Percentiles rank a stretch among this genome's conserved stretches.
Conservation (phyloP, 2,329 filamentous ascomycete species). For the Chrysoporthe austroafricana region DNA sequence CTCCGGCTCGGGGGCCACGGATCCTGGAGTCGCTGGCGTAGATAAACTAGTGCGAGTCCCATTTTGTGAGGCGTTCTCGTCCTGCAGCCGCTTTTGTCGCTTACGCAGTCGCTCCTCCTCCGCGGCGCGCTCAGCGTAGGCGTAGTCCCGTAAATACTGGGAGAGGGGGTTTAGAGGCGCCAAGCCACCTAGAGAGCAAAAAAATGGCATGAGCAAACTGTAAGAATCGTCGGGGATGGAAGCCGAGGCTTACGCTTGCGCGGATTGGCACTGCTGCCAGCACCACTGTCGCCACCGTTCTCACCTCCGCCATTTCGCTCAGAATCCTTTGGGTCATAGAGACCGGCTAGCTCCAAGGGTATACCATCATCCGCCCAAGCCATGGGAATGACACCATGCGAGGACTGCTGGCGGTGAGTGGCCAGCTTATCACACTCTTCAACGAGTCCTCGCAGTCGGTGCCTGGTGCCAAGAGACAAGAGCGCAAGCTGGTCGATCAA, state of each 20-base stretch:
- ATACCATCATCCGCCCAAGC: conserved; percentile 76
- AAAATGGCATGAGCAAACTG: conserved; percentile 19
- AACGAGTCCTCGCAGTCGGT: conserved; percentile 74
- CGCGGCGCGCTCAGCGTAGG: conserved; percentile 67
- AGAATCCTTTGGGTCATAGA: conserved; percentile 28
- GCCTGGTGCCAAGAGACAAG: conserved; percentile 80
- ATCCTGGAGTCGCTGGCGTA: conserved; percentile 64
- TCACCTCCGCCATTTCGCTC: conserved; percentile 38
- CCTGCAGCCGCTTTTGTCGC: conserved; percentile 62
- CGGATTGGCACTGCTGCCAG: conserved; percentile 57
- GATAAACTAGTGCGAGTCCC: conserved; percentile 59
- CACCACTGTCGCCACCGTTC: conserved; percentile 50
- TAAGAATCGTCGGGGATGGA: not conserved
- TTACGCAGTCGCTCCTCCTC: conserved; percentile 75
- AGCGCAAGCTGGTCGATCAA: conserved; percentile 83
- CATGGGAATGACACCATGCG: conserved; percentile 76
- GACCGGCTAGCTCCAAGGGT: conserved; percentile 48
- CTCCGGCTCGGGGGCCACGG: conserved; percentile 64
- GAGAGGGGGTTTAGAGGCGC: conserved; percentile 54
- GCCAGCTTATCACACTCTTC: conserved; percentile 77
- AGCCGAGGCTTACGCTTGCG: conserved; percentile 60
- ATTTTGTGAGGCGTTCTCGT: conserved; percentile 56
- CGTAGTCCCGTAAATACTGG: conserved; percentile 62
- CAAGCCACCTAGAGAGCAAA: conserved; percentile 39
- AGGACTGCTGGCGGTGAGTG: conserved; percentile 72